Conservation (phyloP, 148 eudicot genomes). For the Rheum nobile region DNA sequence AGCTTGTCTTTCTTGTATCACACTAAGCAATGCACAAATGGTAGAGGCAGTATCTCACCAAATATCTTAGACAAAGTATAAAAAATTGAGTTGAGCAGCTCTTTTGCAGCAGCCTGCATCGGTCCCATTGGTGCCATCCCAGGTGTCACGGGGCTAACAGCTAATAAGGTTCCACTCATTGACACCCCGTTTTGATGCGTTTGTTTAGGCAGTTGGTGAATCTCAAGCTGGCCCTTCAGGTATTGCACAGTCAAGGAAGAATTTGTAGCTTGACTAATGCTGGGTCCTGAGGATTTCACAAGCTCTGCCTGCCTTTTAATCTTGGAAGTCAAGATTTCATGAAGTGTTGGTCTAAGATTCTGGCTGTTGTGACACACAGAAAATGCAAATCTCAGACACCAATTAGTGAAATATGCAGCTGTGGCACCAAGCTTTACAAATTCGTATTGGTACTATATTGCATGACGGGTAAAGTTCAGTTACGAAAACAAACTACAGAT, state of each 20-base stretch:
- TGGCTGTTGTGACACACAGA: slow-evolving; percentile 46
- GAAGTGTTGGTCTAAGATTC: slow-evolving; percentile 81
- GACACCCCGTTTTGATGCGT: slow-evolving; percentile 64
- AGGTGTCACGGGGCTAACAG: slow-evolving; percentile 89
- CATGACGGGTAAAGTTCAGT: neutral
- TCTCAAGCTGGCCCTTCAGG: slow-evolving; percentile 71
- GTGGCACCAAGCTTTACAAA: neutral
- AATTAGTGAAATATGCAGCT: slow-evolving; percentile 7
- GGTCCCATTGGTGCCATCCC: slow-evolving; percentile 86
- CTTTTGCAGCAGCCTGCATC: slow-evolving; percentile 78
- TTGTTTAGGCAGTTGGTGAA: slow-evolving; percentile 55
- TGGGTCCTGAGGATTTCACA: slow-evolving; percentile 39
- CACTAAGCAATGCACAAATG: slow-evolving; percentile 8
- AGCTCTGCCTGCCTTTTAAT: slow-evolving; percentile 64
- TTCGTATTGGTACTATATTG: neutral
- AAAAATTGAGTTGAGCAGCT: slow-evolving; percentile 70
- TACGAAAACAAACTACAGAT: too few relatives aligned
- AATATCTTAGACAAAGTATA: slow-evolving; percentile 64
- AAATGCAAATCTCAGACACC: neutral
- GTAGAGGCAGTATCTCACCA: slow-evolving; percentile 37
- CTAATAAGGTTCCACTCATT: slow-evolving; percentile 46
- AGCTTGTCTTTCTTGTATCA: neutral
- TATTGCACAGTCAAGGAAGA: slow-evolving; percentile 40
- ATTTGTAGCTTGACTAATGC: slow-evolving; percentile 41
- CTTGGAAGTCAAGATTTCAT: slow-evolving; percentile 69